Evolutionary conservation across 306 rosid species (phyloP).

Genomic region (Chamaecrista fasciculata): DNA sequence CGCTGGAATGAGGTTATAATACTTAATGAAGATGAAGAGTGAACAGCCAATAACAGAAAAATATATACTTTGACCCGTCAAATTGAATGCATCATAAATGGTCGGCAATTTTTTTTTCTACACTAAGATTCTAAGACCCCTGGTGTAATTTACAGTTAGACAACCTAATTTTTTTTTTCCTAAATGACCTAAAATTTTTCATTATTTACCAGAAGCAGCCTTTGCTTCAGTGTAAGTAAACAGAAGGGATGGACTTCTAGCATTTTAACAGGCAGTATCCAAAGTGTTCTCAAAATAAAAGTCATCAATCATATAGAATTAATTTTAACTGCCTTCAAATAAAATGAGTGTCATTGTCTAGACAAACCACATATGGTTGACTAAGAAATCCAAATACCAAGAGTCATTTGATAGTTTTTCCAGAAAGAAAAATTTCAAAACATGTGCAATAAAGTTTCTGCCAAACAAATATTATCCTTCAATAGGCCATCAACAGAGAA

Average conservation of each 20-base stretch:
- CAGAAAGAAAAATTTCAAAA: conserved; percentile 4
- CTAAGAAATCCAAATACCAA: background rate
- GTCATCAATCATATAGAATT: background rate
- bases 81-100: background rate
- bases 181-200: too few species aligned
- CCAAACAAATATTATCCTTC: conserved; percentile 5
- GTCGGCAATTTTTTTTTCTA: background rate
- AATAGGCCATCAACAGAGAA: conserved; percentile 20
- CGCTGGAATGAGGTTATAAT: background rate
- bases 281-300: background rate
- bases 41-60: background rate
- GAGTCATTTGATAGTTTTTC: background rate
- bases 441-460: background rate
- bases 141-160: background rate
- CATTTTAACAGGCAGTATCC: background rate
- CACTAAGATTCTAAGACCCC: background rate
- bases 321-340: background rate
- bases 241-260: background rate
- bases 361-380: background rate
- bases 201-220: too few species aligned
- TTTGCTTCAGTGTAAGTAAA: too few species aligned
- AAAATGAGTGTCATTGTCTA: background rate
- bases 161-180: background rate
- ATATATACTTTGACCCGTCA: background rate
- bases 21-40: background rate